Percentiles rank a stretch among this genome's conserved stretches.
phyloP scores from a whole-genome alignment of 345 rosid species.

The Eucalyptus marginata region DNA sequence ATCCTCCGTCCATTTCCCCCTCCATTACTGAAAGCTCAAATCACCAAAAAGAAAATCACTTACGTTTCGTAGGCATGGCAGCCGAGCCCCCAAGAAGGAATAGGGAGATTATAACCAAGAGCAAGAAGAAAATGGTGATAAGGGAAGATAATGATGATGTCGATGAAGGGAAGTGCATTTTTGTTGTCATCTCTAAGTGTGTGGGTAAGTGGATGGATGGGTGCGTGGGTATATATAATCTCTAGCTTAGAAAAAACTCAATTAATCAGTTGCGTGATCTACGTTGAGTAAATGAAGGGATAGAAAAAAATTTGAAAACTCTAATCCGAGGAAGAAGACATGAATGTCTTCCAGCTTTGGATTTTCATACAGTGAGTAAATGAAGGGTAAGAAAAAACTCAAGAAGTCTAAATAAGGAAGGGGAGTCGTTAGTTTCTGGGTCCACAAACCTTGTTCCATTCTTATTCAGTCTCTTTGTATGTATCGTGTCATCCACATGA shows the following conservation, averaged over 20 bases:
- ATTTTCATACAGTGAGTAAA: too few species aligned
- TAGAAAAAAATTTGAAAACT: too few species aligned
- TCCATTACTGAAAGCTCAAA: accelerated
- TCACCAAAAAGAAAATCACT: not conserved
- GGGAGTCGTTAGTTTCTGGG: accelerated
- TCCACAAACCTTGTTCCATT: too few species aligned
- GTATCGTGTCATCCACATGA: too few species aligned
- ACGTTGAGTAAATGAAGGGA: too few species aligned
- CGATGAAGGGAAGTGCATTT: not conserved
- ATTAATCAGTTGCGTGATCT: not conserved
- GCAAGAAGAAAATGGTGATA: not conserved
- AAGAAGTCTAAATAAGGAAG: not conserved
- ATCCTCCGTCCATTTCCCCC: not conserved
- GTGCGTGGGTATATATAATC: not conserved
- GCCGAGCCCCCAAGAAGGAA: not conserved
- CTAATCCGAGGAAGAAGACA: too few species aligned
- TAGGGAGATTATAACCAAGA: not conserved
- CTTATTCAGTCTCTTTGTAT: too few species aligned
- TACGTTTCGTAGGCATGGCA: accelerated
- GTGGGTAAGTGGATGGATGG: not conserved
- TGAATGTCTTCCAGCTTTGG: too few species aligned
- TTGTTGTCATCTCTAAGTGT: not conserved
- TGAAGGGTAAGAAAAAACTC: not conserved
- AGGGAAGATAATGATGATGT: not conserved
- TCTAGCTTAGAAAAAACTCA: not conserved